phyloP scores from a whole-genome alignment of 1,139 yeast genomes.

The Sugiyamaella paludigena region DNA sequence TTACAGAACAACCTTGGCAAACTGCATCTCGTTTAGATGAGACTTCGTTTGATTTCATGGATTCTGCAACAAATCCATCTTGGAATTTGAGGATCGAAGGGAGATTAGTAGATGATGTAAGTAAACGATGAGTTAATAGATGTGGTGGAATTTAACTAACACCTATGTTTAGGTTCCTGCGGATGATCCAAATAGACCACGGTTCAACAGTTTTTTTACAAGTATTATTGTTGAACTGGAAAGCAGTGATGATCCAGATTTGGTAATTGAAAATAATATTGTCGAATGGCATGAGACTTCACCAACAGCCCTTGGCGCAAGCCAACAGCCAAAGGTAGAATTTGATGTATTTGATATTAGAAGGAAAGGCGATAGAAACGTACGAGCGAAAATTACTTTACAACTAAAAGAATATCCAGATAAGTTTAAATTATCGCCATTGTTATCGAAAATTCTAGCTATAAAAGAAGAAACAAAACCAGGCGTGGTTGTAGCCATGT shows the following conservation, averaged over 20 bases:
- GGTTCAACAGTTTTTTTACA: slow-evolving; percentile 78
- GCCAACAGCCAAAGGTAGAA: slow-evolving; percentile 38
- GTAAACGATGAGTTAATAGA: too few species aligned
- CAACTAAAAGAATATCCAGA: slow-evolving; percentile 74
- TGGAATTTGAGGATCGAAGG: slow-evolving; percentile 95
- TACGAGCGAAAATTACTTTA: slow-evolving; percentile 69
- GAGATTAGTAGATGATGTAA: slow-evolving; percentile 53
- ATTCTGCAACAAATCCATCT: slow-evolving; percentile 41
- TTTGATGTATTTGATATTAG: slow-evolving; percentile 90
- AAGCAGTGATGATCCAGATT: slow-evolving; percentile 37
- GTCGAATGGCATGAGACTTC: slow-evolving; percentile 66
- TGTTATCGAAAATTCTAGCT: slow-evolving; percentile 70
- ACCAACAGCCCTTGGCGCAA: slow-evolving; percentile 16
- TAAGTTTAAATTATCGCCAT: slow-evolving; percentile 61
- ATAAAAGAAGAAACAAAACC: slow-evolving; percentile 78
- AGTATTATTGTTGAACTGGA: slow-evolving; percentile 78
- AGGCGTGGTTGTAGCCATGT: slow-evolving; percentile 76
- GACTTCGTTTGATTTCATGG: slow-evolving; percentile 37
- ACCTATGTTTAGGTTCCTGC: slow-evolving; percentile 24
- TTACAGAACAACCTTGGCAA: slow-evolving; percentile 94
- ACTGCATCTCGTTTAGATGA: slow-evolving; percentile 36
- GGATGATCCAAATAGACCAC: slow-evolving; percentile 45
- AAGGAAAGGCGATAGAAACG: slow-evolving; percentile 67
- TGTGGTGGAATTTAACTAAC: too few species aligned
- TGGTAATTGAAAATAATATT: slow-evolving; percentile 39